Evolutionary conservation across 345 rosid genomes (phyloP).

Genomic region (Heritiera fomes): DNA sequence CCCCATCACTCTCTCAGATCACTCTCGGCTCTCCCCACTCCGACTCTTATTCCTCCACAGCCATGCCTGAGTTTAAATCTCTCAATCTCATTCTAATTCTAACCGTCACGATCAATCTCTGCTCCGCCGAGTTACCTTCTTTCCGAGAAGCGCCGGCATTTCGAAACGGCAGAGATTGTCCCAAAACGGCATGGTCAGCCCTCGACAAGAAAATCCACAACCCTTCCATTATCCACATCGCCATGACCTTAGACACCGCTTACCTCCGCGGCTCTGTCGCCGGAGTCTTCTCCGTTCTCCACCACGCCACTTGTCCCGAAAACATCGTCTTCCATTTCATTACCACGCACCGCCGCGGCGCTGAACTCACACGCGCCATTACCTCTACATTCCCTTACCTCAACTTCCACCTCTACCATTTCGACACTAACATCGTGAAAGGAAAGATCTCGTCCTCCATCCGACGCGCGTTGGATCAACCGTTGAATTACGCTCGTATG

Average conservation of each 20-base stretch:
- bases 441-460: conserved; percentile 76
- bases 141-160: conserved; percentile 76
- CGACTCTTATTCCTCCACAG: not conserved
- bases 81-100: conserved; percentile 15
- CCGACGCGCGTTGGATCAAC: conserved; percentile 82
- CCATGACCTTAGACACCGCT: conserved; percentile 81
- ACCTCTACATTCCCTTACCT: conserved; percentile 76
- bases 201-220: conserved; percentile 32
- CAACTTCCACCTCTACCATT: conserved; percentile 65
- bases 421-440: conserved; percentile 61
- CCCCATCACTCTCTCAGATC: not conserved
- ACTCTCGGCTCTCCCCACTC: too few species aligned
- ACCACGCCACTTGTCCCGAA: conserved; percentile 84
- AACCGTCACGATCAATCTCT: conserved; percentile 16
- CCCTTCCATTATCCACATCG: conserved; percentile 60
- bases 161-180: conserved; percentile 68
- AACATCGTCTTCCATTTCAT: conserved; percentile 87
- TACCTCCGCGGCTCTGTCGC: conserved; percentile 95
- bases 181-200: conserved; percentile 36
- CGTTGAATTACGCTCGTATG: conserved; percentile 85
- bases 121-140: conserved; percentile 37
- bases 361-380: conserved; percentile 58
- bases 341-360: conserved; percentile 47
- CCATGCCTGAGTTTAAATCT: conserved; percentile 15
- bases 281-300: conserved; percentile 80